Evolutionary conservation across 148 eudicot species (phyloP).

Genomic region (Tetragonia tetragonoides): DNA sequence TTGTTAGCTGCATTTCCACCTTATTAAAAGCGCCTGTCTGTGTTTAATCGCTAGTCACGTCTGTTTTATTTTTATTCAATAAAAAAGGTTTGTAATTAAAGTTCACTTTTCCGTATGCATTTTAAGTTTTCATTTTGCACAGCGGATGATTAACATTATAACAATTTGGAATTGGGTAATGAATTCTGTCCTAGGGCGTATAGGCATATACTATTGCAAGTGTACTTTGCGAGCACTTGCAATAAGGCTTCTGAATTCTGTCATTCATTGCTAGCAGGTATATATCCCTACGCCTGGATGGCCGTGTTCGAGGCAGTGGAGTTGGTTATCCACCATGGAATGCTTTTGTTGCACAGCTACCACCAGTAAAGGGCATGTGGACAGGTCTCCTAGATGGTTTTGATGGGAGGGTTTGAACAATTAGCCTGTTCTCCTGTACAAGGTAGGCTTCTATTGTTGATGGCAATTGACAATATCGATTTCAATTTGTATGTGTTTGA

Average conservation of each 20-base stretch:
- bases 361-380: slow-evolving; percentile 91
- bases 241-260: background rate
- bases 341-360: slow-evolving; percentile 90
- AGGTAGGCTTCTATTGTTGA: slow-evolving; percentile 22
- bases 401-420: slow-evolving; percentile 75
- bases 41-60: no score
- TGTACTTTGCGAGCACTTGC: no score
- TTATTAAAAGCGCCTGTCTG: no score
- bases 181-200: background rate
- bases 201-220: no score
- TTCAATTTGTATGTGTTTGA: slow-evolving; percentile 7
- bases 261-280: slow-evolving; percentile 44
- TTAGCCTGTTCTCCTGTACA: background rate
- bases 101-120: no score
- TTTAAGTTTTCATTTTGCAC: background rate
- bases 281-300: slow-evolving; percentile 85
- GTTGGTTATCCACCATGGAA: slow-evolving; percentile 98
- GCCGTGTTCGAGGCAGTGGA: slow-evolving; percentile 96
- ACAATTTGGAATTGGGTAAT: background rate
- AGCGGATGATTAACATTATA: background rate
- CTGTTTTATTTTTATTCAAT: no score
- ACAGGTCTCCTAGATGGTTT: slow-evolving; percentile 90
- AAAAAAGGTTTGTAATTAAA: no score
- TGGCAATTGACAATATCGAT: background rate
- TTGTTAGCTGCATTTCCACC: no score